phyloP scores from a whole-genome alignment of 1,284 basidiomycete species.

The Bjerkandera adusta region DNA sequence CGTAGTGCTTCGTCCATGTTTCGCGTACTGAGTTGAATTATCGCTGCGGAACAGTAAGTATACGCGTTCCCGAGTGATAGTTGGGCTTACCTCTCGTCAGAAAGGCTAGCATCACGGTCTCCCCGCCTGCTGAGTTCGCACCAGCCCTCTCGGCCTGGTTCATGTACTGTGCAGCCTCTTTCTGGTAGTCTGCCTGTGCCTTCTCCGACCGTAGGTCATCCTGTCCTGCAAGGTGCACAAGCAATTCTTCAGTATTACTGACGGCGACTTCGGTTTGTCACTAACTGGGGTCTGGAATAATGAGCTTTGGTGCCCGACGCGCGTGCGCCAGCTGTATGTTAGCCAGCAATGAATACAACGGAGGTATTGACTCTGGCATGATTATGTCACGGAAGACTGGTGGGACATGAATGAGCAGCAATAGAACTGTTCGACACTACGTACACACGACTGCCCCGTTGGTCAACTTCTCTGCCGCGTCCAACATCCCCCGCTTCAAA shows the following conservation, averaged over 20 bases:
- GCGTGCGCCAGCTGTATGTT: conserved; percentile 81
- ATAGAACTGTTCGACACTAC: conserved; percentile 20
- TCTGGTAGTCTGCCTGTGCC: conserved; percentile 68
- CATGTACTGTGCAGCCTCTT: conserved; percentile 67
- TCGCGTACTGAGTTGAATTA: conserved; percentile 78
- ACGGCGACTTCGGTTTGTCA: conserved; percentile 19
- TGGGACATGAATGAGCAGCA: neutral
- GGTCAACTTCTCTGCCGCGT: conserved; percentile 69
- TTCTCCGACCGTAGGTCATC: conserved; percentile 62
- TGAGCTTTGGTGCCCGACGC: conserved; percentile 76
- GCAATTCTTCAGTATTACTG: conserved; percentile 1
- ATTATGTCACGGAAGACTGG: neutral
- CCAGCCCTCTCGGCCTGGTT: conserved; percentile 60
- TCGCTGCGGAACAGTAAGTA: conserved; percentile 39
- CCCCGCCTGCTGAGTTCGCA: conserved; percentile 49
- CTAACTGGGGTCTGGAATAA: conserved; percentile 73
- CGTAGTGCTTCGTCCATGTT: conserved; percentile 77
- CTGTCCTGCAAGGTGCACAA: conserved; percentile 46
- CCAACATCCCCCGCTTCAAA: conserved; percentile 66
- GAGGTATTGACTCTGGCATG: conserved; percentile 38
- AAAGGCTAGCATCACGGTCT: conserved; percentile 42
- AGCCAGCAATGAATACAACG: conserved; percentile 78
- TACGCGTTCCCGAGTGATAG: conserved; percentile 10
- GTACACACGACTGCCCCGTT: conserved; percentile 60
- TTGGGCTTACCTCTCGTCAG: conserved; percentile 60